Conservation (phyloP, 306 rosid species). For the Ammopiptanthus mongolicus region DNA sequence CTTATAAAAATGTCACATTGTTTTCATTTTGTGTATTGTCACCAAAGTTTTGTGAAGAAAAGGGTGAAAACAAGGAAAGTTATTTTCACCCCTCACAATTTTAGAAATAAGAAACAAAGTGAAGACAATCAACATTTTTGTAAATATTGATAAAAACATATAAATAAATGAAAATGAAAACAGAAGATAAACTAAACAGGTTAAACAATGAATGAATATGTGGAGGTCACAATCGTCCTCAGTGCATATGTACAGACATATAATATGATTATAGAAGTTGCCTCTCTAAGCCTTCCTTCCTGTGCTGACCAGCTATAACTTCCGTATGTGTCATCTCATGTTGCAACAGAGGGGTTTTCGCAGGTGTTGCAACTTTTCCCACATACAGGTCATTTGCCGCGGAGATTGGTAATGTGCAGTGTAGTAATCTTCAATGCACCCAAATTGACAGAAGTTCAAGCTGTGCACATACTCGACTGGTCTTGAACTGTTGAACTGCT, state of each 20-base stretch:
- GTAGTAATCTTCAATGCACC: slow-evolving; percentile 57
- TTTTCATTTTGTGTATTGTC: too few relatives aligned
- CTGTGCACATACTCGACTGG: slow-evolving; percentile 51
- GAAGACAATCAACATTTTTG: too few relatives aligned
- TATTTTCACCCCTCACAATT: too few relatives aligned
- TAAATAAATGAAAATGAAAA: too few relatives aligned
- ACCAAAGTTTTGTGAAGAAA: too few relatives aligned
- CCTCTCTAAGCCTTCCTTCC: not conserved
- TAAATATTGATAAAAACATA: too few relatives aligned
- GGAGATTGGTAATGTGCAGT: slow-evolving; percentile 85
- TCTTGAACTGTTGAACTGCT: slow-evolving; percentile 49
- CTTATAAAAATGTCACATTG: too few relatives aligned
- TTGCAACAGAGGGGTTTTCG: slow-evolving; percentile 54
- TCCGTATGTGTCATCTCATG: slow-evolving; percentile 33
- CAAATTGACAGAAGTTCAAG: slow-evolving; percentile 61
- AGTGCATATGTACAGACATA: not conserved
- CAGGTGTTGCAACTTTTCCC: slow-evolving; percentile 38
- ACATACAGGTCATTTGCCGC: slow-evolving; percentile 63
- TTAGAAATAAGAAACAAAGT: too few relatives aligned
- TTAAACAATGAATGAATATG: slow-evolving; percentile 13
- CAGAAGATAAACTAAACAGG: not conserved
- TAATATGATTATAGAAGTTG: not conserved
- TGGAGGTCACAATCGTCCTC: not conserved
- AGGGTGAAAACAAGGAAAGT: too few relatives aligned
- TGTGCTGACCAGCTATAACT: not conserved